phyloP scores from a whole-genome alignment of 805 yeast species.

The Cyberlindnera mississippiensis region DNA sequence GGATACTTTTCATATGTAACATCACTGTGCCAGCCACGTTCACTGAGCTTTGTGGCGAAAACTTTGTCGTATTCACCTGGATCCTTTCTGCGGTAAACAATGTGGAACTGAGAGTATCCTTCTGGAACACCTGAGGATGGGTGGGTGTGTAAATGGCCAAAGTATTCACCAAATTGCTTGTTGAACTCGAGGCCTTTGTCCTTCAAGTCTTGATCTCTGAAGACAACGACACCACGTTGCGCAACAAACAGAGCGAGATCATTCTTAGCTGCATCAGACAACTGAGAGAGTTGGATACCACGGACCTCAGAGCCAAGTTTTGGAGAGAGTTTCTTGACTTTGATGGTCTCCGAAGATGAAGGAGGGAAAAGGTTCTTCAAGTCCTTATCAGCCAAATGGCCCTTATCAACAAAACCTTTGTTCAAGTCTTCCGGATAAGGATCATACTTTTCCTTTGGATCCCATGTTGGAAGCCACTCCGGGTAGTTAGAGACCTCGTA shows the following conservation, averaged over 20 bases:
- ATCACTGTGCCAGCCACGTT: conserved; percentile 62
- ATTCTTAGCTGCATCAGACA: conserved; percentile 53
- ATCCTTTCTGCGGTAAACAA: conserved; percentile 49
- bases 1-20: conserved; percentile 72
- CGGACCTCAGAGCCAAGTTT: conserved; percentile 63
- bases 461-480: conserved; percentile 64
- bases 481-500: conserved; percentile 38
- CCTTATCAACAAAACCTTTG: conserved; percentile 46
- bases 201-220: conserved; percentile 64
- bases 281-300: conserved; percentile 55
- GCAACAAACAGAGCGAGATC: conserved; percentile 69
- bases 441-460: conserved; percentile 47
- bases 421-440: conserved; percentile 54
- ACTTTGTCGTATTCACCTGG: conserved; percentile 30
- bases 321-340: conserved; percentile 48
- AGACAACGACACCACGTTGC: conserved; percentile 64
- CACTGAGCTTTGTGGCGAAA: conserved; percentile 23
- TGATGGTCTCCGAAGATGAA: background rate
- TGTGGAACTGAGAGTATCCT: conserved; percentile 54
- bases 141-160: conserved; percentile 70
- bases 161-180: conserved; percentile 54
- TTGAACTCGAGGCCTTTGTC: conserved; percentile 46
- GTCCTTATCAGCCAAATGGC: conserved; percentile 51
- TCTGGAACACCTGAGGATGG: conserved; percentile 71
- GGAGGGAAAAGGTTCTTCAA: conserved; percentile 47